Evolutionary conservation across 2,329 filamentous ascomycete genomes (phyloP), one percentile per base, ranked within the genome.

Genomic region (Xylariaceae sp.): DNA sequence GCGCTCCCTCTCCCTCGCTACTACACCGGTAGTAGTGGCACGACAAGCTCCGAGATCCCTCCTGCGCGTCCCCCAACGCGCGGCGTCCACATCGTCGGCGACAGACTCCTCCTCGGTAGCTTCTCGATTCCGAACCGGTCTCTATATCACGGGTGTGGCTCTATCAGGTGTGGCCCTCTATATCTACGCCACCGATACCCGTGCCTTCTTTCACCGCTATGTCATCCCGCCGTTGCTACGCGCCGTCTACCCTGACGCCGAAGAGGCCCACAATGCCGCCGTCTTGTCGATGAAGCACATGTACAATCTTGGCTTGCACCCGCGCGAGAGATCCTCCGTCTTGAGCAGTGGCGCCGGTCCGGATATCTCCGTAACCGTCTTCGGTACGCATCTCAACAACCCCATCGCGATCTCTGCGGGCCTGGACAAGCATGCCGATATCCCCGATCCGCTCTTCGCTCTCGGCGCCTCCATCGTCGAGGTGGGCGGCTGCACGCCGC

Each of bases 321-420:
- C 91, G 3, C 84, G 93, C 59, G 94, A 99, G 73, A 86, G 94
- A n/a, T 60, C 62, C 23, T 65, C 73, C 17, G 68, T 77, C 3
- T 66, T 71, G 17, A 67, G 72, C 15, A 68, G 76, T 2, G 66
- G 72, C 13, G 48, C 50, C 18, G 72, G 59, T 23, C 63, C 71
- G 3, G 77, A 74, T 54, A 67, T 82, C 37, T 72, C 74, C 6
- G 70, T 78, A 11, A 71, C 71, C 10, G 87, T 97, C 17, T 97
- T 96, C 72, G 91, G 89, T 41, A 83, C 88, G 62, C 81, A 78
- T 3, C 76, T 99, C 51, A 80, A 83, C 68, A 97, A 97, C 75
- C 94, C 94, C 1, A 86, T 99, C 68, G 94, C 89, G 58, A 96
- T 95, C 64, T 95, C 91, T n/a, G 94, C 91, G 4, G 94, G 94